phyloP scores from a whole-genome alignment of 129 eudicot species.

The Mikania micrantha region DNA sequence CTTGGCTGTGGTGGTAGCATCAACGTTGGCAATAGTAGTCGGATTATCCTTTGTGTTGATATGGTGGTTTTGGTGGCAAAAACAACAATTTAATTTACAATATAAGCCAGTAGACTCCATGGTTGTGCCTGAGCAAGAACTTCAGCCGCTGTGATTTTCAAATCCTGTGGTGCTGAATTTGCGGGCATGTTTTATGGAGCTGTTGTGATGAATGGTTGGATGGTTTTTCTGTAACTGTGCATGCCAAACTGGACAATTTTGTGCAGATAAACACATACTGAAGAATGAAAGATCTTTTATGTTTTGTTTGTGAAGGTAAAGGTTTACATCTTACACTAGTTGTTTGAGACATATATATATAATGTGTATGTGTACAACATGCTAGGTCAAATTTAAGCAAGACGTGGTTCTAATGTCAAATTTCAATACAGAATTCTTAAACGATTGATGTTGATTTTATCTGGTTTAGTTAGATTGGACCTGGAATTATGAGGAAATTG shows the following conservation, averaged over 20 bases:
- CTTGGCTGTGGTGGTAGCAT: slow-evolving; percentile 25
- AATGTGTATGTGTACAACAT: slow-evolving; percentile 29
- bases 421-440: neutral
- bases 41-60: slow-evolving; percentile 49
- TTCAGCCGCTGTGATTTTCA: slow-evolving; percentile 62
- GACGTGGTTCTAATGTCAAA: slow-evolving; percentile 5
- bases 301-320: slow-evolving; percentile 30
- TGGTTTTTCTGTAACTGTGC: neutral
- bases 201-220: slow-evolving; percentile 10
- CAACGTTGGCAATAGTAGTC: slow-evolving; percentile 29
- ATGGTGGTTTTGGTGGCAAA: slow-evolving; percentile 67
- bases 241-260: too few relatives aligned
- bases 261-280: slow-evolving; percentile 11
- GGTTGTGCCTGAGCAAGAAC: slow-evolving; percentile 76
- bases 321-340: slow-evolving; percentile 15
- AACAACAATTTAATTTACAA: slow-evolving; percentile 43
- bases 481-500: neutral
- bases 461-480: neutral
- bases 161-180: neutral
- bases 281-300: slow-evolving; percentile 8
- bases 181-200: neutral
- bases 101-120: slow-evolving; percentile 75
- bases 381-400: slow-evolving; percentile 9
- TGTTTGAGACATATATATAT: slow-evolving; percentile 24
- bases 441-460: neutral